These are phyloP conservation scores for Bullera alba DNA, from an alignment of 768 basidiomycete species.

Conservation along the genomic window DNA sequence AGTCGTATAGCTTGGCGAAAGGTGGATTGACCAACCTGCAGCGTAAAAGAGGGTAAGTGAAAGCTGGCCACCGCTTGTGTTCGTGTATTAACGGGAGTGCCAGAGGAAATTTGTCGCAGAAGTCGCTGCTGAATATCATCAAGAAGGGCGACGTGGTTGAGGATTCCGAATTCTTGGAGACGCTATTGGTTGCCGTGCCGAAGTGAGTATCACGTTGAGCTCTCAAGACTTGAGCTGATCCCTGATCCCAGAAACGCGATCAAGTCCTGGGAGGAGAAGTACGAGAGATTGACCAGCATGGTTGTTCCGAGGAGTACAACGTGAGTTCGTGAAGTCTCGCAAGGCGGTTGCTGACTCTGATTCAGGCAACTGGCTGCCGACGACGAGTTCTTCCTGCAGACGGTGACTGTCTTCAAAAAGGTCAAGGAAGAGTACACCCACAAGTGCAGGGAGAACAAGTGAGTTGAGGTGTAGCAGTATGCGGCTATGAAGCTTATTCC, in stretches of 20 bases:
- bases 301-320: constrained; percentile 85
- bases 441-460: constrained; percentile 94
- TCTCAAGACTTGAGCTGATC: constrained; percentile 5
- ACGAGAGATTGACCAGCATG: constrained; percentile 80
- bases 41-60: constrained; percentile 77
- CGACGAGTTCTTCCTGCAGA: constrained; percentile 78
- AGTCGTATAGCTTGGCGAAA: constrained; percentile 88
- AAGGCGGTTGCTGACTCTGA: background rate
- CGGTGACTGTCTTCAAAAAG: constrained; percentile 80
- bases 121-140: constrained; percentile 78
- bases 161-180: constrained; percentile 90
- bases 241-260: constrained; percentile 59
- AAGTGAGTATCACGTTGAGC: constrained; percentile 55
- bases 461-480: constrained; percentile 24
- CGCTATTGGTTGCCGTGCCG: constrained; percentile 84
- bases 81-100: constrained; percentile 8
- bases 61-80: background rate
- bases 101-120: constrained; percentile 91
- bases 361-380: constrained; percentile 69
- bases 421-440: constrained; percentile 88
- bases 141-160: constrained; percentile 70
- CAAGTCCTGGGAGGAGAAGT: constrained; percentile 84
- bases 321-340: constrained; percentile 50
- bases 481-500: constrained; percentile 2
- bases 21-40: constrained; percentile 85